These are phyloP conservation scores for Daedaleopsis sinensis DNA, from an alignment of 768 basidiomycete species.

Conservation along the genomic window DNA sequence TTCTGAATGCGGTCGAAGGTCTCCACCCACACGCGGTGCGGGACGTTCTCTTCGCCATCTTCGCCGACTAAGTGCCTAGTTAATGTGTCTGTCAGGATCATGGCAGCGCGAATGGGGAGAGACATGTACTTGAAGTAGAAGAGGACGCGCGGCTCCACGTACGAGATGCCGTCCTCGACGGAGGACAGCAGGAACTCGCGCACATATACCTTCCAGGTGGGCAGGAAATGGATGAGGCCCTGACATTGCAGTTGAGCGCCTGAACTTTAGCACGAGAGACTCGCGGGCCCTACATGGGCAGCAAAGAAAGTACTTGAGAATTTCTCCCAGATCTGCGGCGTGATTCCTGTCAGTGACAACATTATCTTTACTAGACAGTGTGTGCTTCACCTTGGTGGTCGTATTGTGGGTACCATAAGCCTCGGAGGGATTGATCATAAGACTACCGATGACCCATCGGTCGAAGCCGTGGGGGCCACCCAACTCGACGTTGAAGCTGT, in stretches of 20 bases:
- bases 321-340: conserved; percentile 71
- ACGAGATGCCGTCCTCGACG: conserved; percentile 72
- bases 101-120: neutral
- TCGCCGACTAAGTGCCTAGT: conserved; percentile 59
- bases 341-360: neutral
- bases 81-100: too few relatives aligned
- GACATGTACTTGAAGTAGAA: conserved; percentile 55
- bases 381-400: conserved; percentile 52
- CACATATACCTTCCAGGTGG: conserved; percentile 63
- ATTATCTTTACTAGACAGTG: neutral
- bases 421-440: conserved; percentile 71
- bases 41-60: conserved; percentile 58
- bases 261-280: neutral
- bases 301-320: conserved; percentile 59
- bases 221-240: conserved; percentile 50
- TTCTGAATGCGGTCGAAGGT: conserved; percentile 55
- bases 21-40: conserved; percentile 61
- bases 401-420: conserved; percentile 78
- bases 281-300: conserved; percentile 41
- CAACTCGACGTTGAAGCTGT: conserved; percentile 49
- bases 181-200: conserved; percentile 62
- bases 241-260: conserved; percentile 10
- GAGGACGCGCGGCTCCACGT: conserved; percentile 69
- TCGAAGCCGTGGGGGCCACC: conserved; percentile 73
- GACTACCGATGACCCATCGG: conserved; percentile 57